Conservation (phyloP, 2,329 filamentous ascomycete genomes). For the Monosporascus sp. region DNA sequence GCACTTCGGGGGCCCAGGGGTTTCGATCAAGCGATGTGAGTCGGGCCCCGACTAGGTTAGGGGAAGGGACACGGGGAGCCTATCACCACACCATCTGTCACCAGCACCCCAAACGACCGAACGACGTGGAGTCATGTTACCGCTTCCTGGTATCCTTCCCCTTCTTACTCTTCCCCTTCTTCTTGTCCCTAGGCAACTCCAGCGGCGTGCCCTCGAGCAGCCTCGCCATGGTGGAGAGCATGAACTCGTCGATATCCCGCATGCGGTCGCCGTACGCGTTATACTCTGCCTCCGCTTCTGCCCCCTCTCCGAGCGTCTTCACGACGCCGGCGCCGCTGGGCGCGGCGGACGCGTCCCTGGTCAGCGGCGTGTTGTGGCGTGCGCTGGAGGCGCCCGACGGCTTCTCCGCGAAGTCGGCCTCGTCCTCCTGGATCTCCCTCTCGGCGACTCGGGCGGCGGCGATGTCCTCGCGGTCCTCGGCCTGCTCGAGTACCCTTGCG, state of each 20-base stretch:
- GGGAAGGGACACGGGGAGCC: neutral
- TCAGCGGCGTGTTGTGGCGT: constrained; percentile 43
- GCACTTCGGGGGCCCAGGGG: no score
- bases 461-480: constrained; percentile 89
- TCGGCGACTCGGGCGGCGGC: constrained; percentile 81
- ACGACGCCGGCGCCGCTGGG: constrained; percentile 15
- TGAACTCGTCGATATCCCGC: constrained; percentile 66
- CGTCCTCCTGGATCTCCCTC: constrained; percentile 82
- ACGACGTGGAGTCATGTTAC: constrained; percentile 12
- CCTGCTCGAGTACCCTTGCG: constrained; percentile 65
- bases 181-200: constrained; percentile 60
- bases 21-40: no score
- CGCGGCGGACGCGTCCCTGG: constrained; percentile 30
- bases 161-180: constrained; percentile 53
- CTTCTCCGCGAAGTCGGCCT: constrained; percentile 76
- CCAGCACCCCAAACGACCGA: neutral
- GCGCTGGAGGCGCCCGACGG: constrained; percentile 47
- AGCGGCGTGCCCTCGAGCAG: constrained; percentile 53
- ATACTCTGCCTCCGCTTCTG: constrained; percentile 38
- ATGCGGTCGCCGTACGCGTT: constrained; percentile 56
- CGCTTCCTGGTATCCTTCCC: constrained; percentile 53
- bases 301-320: constrained; percentile 19
- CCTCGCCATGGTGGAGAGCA: constrained; percentile 63
- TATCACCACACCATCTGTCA: neutral
- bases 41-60: no score